Conservation (phyloP, 768 basidiomycete species). For the Lactarius trivialis region DNA sequence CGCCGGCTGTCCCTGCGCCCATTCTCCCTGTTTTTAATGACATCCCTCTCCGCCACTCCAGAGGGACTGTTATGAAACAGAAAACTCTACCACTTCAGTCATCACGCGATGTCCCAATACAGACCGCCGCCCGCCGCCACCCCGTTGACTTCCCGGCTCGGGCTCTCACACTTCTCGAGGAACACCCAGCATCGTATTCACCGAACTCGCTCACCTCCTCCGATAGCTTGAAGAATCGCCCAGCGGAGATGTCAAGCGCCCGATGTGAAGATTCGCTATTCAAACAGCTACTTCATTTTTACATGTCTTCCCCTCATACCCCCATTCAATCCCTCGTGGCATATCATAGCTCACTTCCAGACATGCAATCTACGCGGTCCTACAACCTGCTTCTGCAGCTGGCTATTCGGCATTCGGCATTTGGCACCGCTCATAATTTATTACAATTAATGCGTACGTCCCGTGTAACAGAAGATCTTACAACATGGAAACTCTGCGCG, state of each 20-base stretch:
- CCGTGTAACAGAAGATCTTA: conserved; percentile 38
- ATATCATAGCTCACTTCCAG: conserved; percentile 37
- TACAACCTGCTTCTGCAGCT: conserved; percentile 42
- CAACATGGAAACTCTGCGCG: conserved; percentile 51
- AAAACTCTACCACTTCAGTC: neutral
- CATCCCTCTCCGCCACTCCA: neutral
- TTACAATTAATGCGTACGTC: conserved; percentile 42
- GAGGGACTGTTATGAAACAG: neutral
- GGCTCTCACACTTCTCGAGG: neutral
- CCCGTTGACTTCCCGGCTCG: neutral
- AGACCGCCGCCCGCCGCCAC: neutral
- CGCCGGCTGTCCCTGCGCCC: neutral
- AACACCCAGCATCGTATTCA: neutral
- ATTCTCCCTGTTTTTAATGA: conserved; percentile 6
- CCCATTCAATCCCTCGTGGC: conserved; percentile 39
- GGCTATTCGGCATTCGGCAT: conserved; percentile 46
- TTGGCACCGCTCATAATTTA: conserved; percentile 41
- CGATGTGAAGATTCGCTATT: neutral
- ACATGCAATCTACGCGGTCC: conserved; percentile 35
- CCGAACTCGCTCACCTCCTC: neutral
- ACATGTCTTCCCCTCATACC: conserved; percentile 24
- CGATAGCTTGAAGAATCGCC: neutral
- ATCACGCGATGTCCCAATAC: neutral
- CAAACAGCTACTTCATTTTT: conserved; percentile 5
- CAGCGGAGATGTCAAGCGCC: neutral